Base-by-base conservation (phyloP, 257 asterid species). In the Ehretia macrophylla region DNA sequence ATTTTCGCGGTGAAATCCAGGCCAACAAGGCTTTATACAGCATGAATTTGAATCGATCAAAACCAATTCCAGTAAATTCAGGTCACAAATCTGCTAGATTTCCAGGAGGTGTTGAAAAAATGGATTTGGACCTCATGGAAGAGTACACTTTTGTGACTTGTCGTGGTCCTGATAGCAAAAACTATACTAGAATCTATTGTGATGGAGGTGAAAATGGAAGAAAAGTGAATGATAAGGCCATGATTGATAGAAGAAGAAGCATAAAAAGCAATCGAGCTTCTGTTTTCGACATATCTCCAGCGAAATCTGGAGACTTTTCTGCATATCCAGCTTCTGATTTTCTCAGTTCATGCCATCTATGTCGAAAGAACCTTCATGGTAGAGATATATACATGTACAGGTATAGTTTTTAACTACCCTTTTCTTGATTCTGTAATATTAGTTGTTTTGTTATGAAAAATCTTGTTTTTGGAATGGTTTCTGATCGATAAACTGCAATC, bases 341-440 rank as follows among this genome's bases (percentile, higher is more conserved):
- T 65, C 95, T 92, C 44, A 75, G 65, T 68, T 65, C 87, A 18
- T 92, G 99, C 69, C 64, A 81, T 42, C 50, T 78, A 75, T 92
- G 99, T 68, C 71, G 62, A 22, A 88, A 83, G 71, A 83, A 81
- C 8, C 95, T 92, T 17, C 85, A 84, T 22, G 95, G 95, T 69
- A 77, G 78, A 56, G 99, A 92, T 64, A 83, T 92, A 56, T 92
- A 71, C 80, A 88, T 88, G 97, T 92, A 92, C 70, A 84, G 99
- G 99, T 92, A 84, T 17, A 21, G 11, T 8, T 49, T n/a, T 16
- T 46, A 17, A 5, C n/a, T 0, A 22, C 14, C 8, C 20, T 3
- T 19, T 40, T 51, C 45, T 18, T 35, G 6, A 4, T 37, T 32
- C 14, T 6, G 6, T 27, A 14, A 18, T 8, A 16, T 49, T 17